Base-by-base conservation (phyloP, 768 basidiomycete genomes). In the Suillus paluster region DNA sequence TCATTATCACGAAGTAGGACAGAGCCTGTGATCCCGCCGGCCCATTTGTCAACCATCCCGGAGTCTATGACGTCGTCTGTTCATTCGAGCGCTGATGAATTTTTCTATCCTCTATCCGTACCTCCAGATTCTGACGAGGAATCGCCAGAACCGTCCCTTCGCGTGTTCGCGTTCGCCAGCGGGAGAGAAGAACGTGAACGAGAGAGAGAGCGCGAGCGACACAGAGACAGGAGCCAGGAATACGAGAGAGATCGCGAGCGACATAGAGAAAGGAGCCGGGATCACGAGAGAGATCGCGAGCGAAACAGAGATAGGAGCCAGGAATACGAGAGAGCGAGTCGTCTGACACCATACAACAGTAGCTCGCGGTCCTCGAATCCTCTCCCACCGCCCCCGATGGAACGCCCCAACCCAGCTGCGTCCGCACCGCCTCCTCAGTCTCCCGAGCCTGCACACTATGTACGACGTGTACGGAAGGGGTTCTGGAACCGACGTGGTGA, bases 401-500 rank as follows among this genome's bases (percentile, higher is more conserved):
- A 76, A 54, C 71, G 70, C 8, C 41, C 66, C 0, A 60, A 25
- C 41, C 56, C 53, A 0, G 75, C 73, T n/a, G 64, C 65, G 10
- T 70, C 77, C 5, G 63, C 70, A 8, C 68, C 70, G 23, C 75
- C 72, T 0, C 57, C 45, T 0, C 75, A 76, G 49, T 72, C 70
- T 39, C 67, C 72, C 9, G 69, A 74, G 49, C 78, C 77, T 14
- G 63, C 71, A 19, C 60, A 60, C 23, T 71, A 74, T 58, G 57
- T 74, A 36, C 68, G 63, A 63, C 76, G 79, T 61, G 57, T 78
- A 10, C 86, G 89, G 21, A 74, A 74, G 38, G 91, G 90, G 1
- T 85, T 78, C 66, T 92, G 91, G 91, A 92, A 92, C 65, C 70
- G 81, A n/a, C 84, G 90, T 2, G 91, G 91, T 0, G 91, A 92